Evolutionary conservation across 2,329 filamentous ascomycete species (phyloP), one percentile per base, ranked within the genome.

Genomic region (Colletotrichum spaethianum): DNA sequence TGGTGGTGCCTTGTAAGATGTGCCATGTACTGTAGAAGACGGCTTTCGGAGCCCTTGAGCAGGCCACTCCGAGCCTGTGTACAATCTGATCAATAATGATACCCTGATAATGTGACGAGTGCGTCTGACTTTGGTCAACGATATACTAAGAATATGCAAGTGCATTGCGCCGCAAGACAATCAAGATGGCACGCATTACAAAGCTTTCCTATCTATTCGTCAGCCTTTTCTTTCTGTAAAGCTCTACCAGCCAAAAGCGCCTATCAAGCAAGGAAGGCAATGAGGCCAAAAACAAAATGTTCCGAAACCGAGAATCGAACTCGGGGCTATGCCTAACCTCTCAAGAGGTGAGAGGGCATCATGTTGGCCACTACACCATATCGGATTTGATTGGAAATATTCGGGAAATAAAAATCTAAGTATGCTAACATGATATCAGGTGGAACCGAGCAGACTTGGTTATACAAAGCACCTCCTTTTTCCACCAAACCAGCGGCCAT

Each of bases 1-100:
- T 9, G 96, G 96, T 0, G 96, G 96, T 18, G 95, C 95, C n/a
- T 85, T 98, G 79, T 98, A 84, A 80, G 44, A 18, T n/a, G 31
- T 36, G 36, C 31, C 26, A 16, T 55, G 33, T 50, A 63, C 20
- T 23, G 55, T 53, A 44, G 50, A 52, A 38, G 38, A 50, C 16
- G 44, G 44, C 36, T 28, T 36, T 8, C 7, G 8, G 42, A 23
- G 23, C 31, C 18, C 36, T 31, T 8, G 18, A 8, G 16, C 12
- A 53, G 16, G 23, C 18, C 20, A 3, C 11, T 14, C 23, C 4
- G 4, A 33, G 48, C 48, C 23, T 42, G 36, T 63, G 20, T 26
- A 57, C 28, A 31, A 48, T 31, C 4, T 56, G n/a, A 33, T 52
- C 23, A 31, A 52, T 40, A 53, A 70, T 60, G 62, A 70, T 70